phyloP scores from a whole-genome alignment of 192 early-diverging fungal species.

The Cetraspora pellucida region DNA sequence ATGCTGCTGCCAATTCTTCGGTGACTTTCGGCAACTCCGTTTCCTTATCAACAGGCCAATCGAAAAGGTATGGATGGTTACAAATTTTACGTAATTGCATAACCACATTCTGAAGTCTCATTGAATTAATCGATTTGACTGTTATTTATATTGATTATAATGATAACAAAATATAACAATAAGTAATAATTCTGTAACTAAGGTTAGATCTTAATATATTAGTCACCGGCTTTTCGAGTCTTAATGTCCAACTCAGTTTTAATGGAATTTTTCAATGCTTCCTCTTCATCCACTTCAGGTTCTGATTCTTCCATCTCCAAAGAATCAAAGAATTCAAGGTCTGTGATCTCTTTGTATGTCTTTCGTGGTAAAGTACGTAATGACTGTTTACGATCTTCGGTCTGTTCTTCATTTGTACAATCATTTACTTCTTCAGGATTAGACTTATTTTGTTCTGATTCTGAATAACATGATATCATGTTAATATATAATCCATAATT shows the following conservation, averaged over 20 bases:
- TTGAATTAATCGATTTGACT: constrained; percentile 55
- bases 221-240: background rate
- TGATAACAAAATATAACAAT: too few species aligned
- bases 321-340: constrained; percentile 49
- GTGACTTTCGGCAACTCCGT: constrained; percentile 54
- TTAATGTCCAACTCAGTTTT: constrained; percentile 1
- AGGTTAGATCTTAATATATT: background rate
- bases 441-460: background rate
- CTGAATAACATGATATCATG: background rate
- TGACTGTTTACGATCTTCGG: background rate
- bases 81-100: constrained; percentile 96
- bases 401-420: background rate
- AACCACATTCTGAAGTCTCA: constrained; percentile 81
- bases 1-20: constrained; percentile 63
- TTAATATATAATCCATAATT: too few species aligned
- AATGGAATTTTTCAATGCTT: background rate
- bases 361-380: constrained; percentile 14
- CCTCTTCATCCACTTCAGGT: background rate
- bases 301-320: constrained; percentile 38
- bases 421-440: background rate
- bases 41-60: constrained; percentile 70
- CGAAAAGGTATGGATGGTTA: constrained; percentile 95
- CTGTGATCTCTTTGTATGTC: constrained; percentile 46
- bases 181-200: too few species aligned
- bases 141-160: background rate